A percentile compares a stretch with the other conserved stretches of the same genome.
phyloP scores from a whole-genome alignment of 352 stramenopile genomes.

The Phytophthora meadii region DNA sequence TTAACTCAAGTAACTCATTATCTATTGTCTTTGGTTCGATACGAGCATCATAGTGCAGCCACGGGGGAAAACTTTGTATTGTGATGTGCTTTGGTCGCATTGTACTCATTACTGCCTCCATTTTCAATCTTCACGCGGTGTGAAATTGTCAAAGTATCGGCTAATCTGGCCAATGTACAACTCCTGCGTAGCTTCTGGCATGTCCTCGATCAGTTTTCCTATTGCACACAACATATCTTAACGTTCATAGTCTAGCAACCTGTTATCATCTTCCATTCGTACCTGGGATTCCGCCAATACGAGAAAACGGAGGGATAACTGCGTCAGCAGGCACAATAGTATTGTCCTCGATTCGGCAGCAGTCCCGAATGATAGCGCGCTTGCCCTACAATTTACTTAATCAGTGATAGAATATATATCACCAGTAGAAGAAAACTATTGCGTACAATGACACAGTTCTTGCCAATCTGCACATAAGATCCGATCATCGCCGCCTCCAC shows the following conservation, averaged over 20 bases:
- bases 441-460: slow-evolving; percentile 85
- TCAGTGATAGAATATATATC: neutral
- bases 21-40: too few species aligned
- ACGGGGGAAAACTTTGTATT: too few species aligned
- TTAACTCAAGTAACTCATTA: too few species aligned
- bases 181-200: slow-evolving; percentile 85
- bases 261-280: neutral
- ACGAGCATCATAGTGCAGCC: too few species aligned
- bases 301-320: slow-evolving; percentile 81
- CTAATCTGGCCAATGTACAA: slow-evolving; percentile 74
- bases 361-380: slow-evolving; percentile 85
- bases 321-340: slow-evolving; percentile 78
- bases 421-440: slow-evolving; percentile 15
- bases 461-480: slow-evolving; percentile 84
- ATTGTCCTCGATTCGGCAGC: slow-evolving; percentile 85
- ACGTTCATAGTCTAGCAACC: neutral
- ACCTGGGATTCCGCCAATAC: slow-evolving; percentile 79
- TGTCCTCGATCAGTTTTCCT: slow-evolving; percentile 79
- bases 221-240: neutral
- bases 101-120: neutral
- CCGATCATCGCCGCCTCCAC: slow-evolving; percentile 88
- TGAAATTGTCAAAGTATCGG: slow-evolving; percentile 89
- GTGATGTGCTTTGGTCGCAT: neutral
- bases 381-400: slow-evolving; percentile 56
- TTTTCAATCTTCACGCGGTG: slow-evolving; percentile 42